Conservation (phyloP, 441 rosid species). For the Pelargonium cotyledonis region DNA sequence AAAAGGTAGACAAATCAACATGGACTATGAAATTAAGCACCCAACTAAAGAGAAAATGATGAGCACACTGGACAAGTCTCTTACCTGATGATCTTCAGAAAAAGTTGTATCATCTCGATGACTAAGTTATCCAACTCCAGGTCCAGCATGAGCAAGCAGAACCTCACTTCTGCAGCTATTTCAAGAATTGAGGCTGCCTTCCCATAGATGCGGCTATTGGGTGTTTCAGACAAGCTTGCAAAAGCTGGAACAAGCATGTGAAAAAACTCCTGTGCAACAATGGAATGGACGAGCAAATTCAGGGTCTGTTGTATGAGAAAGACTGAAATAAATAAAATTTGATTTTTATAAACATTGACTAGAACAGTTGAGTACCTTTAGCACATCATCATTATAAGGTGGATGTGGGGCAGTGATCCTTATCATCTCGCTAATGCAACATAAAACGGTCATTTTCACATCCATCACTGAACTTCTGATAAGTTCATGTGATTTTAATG, state of each 20-base stretch:
- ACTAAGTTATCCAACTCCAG: constrained; percentile 52
- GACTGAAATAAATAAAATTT: neutral
- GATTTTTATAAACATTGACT: neutral
- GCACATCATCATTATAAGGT: constrained; percentile 50
- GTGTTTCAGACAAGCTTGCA: constrained; percentile 41
- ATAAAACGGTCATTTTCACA: constrained; percentile 57
- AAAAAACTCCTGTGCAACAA: constrained; percentile 46
- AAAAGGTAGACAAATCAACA: neutral
- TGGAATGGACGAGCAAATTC: constrained; percentile 10
- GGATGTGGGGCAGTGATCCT: constrained; percentile 64
- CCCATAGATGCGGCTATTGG: constrained; percentile 36
- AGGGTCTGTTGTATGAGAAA: constrained; percentile 9
- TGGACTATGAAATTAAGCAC: neutral
- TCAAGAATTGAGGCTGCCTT: constrained; percentile 55
- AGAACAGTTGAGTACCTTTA: constrained; percentile 40
- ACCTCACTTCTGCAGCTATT: constrained; percentile 44
- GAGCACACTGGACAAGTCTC: constrained; percentile 13
- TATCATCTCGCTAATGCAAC: constrained; percentile 51
- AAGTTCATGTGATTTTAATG: constrained; percentile 44
- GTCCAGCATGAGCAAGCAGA: constrained; percentile 61
- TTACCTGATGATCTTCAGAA: constrained; percentile 47
- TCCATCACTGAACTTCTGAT: constrained; percentile 43
- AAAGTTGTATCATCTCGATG: constrained; percentile 44
- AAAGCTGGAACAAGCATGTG: constrained; percentile 42
- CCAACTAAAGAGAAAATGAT: neutral